Conservation (phyloP, 1,284 basidiomycete genomes). For the Leccinum cinnamomeum region DNA sequence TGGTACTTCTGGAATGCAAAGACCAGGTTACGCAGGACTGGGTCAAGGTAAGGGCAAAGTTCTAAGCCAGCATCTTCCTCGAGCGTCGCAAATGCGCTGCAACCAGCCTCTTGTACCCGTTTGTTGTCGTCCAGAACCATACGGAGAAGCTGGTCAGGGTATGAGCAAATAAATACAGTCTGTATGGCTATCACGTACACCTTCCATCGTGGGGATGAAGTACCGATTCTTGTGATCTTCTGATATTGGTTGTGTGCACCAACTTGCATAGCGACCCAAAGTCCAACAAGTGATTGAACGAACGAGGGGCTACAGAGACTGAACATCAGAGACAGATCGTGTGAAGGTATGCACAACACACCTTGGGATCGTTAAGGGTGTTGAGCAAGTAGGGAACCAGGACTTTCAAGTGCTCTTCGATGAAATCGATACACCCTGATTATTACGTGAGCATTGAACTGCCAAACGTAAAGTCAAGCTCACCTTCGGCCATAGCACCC, state of each 20-base stretch:
- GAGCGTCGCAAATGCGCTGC: slow-evolving; percentile 96
- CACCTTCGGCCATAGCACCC: slow-evolving; percentile 98
- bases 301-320: slow-evolving; percentile 74
- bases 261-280: slow-evolving; percentile 95
- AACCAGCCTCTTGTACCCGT: slow-evolving; percentile 98
- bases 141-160: slow-evolving; percentile 68
- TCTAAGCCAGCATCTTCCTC: slow-evolving; percentile 95
- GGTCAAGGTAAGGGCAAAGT: slow-evolving; percentile 92
- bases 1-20: slow-evolving; percentile 98
- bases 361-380: slow-evolving; percentile 90
- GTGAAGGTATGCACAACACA: slow-evolving; percentile 30
- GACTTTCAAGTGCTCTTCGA: slow-evolving; percentile 92
- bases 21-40: slow-evolving; percentile 92
- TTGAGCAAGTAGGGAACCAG: slow-evolving; percentile 92
- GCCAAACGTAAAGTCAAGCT: slow-evolving; percentile 22
- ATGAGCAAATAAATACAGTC: slow-evolving; percentile 11
- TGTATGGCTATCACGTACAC: slow-evolving; percentile 57
- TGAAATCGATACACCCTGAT: slow-evolving; percentile 93
- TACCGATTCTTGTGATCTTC: slow-evolving; percentile 87
- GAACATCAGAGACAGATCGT: background rate
- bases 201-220: slow-evolving; percentile 98
- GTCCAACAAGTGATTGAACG: slow-evolving; percentile 99
- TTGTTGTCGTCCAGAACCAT: slow-evolving; percentile 99
- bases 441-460: slow-evolving; percentile 12
- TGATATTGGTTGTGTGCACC: slow-evolving; percentile 83